Evolutionary conservation across 2,329 filamentous ascomycete genomes (phyloP), one percentile per base, ranked within the genome.

Genomic region (Calonectria pseudoreteaudii): DNA sequence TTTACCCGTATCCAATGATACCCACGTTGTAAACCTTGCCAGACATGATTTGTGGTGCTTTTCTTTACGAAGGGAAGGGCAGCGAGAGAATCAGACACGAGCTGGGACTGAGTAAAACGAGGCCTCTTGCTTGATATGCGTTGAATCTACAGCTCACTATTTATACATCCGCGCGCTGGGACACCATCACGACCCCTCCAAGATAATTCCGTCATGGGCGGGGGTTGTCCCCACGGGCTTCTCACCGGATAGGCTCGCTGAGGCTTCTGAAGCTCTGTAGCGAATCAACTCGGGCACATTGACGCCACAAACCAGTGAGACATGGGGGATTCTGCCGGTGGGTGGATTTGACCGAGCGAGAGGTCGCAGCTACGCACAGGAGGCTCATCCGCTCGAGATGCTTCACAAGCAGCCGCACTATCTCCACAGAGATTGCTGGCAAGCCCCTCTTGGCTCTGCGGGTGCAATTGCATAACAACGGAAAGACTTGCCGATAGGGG

Each of bases 1-100:
- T 34, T 81, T 82, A 89, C 88, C 88, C 88, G 74, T 90, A 90
- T 78, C 88, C 88, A 18, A 90, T 83, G 58, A 90, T 81, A 70
- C 88, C 88, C 23, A 90, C 87, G 75, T 89, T 89, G 83, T 87
- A 87, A 23, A 82, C 82, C 77, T 86, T 86, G 73, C 76, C 78
- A 31, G 81, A 76, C 84, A 85, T 85, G 8, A 20, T 49, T 74
- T 75, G 58, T 28, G 14, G 23, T 41, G 31, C 66, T 3, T 68
- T 38, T 68, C 10, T n/a, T 14, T 58, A 23, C n/a, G 30, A 20
- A 41, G 34, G 14, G 30, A 56, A 56, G 30, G 16, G 34, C 2
- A 2, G n/a, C 7, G 36, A n/a, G 38, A 34, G 53, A 20, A 60
- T 36, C 16, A 23, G 31, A 50, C 13, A 4, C 34, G 31, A 62